Conservation (phyloP, 306 rosid species). For the Oxytropis ochrocephala region DNA sequence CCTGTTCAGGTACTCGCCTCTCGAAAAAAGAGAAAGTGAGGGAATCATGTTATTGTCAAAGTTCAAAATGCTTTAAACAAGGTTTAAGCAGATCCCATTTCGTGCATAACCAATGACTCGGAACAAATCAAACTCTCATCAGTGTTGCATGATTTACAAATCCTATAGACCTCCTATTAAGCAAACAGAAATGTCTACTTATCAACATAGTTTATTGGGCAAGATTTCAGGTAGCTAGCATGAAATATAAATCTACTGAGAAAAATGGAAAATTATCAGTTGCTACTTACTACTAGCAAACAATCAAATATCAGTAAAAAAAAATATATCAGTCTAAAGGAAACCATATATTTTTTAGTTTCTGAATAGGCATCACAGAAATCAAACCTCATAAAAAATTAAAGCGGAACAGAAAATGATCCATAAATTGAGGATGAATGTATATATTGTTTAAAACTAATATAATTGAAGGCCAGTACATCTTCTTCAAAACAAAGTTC, state of each 20-base stretch:
- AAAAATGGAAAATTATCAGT: not conserved
- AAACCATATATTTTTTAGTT: not conserved
- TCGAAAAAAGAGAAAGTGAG: not conserved
- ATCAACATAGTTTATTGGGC: too few relatives aligned
- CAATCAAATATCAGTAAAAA: not conserved
- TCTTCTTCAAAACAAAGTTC: not conserved
- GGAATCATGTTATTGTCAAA: not conserved
- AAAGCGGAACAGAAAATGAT: not conserved
- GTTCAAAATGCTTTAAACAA: not conserved
- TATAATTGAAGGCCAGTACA: not conserved
- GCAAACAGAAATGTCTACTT: too few relatives aligned
- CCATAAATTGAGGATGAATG: not conserved
- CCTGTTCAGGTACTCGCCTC: not conserved
- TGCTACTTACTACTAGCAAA: not conserved
- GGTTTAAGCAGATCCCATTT: not conserved
- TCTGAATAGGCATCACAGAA: not conserved
- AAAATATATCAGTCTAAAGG: not conserved
- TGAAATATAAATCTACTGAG: not conserved
- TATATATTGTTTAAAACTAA: not conserved
- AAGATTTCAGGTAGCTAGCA: too few relatives aligned
- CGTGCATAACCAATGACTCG: not conserved
- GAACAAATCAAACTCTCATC: not conserved
- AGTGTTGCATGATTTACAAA: not conserved
- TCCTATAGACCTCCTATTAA: too few relatives aligned
- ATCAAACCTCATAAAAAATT: not conserved